Percentiles rank a stretch among this genome's conserved stretches.
Conservation (phyloP, 257 asterid genomes). For the Petunia axillaris region DNA sequence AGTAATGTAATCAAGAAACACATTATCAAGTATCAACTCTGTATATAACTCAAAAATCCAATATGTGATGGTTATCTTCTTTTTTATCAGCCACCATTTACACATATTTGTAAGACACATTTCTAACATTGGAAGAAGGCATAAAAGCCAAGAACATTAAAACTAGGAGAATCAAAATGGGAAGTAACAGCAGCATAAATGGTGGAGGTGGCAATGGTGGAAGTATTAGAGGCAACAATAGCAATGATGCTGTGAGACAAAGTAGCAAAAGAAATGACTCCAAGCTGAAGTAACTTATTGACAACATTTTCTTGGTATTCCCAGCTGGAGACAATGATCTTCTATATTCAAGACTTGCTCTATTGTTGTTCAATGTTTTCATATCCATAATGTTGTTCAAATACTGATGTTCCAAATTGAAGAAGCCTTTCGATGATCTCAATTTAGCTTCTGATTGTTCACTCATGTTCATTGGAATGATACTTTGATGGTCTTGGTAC, state of each 20-base stretch:
- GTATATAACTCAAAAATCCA: not conserved
- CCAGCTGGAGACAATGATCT: slow-evolving; percentile 26
- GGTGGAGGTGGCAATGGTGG: slow-evolving; percentile 92
- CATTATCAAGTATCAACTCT: not conserved
- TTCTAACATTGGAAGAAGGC: slow-evolving; percentile 46
- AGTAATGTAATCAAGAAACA: not conserved
- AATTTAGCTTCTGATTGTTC: slow-evolving; percentile 4
- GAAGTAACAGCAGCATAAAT: slow-evolving; percentile 62
- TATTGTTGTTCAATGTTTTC: slow-evolving; percentile 16
- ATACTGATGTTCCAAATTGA: slow-evolving; percentile 2
- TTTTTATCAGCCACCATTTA: not conserved
- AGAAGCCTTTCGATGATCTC: not conserved
- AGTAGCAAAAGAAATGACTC: slow-evolving; percentile 57
- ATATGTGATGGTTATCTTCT: not conserved
- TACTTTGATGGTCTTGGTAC: too few relatives aligned
- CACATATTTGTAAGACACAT: slow-evolving; percentile 22
- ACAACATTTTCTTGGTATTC: slow-evolving; percentile 37
- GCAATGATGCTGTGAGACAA: slow-evolving; percentile 61
- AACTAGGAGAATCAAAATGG: slow-evolving; percentile 52
- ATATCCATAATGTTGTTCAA: slow-evolving; percentile 28
- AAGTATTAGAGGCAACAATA: slow-evolving; percentile 65
- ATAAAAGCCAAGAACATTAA: slow-evolving; percentile 73
- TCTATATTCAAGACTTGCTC: not conserved
- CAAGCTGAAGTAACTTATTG: slow-evolving; percentile 47
- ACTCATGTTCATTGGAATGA: not conserved